Base-by-base conservation (phyloP, 192 early-diverging fungal genomes). In the Rhizoclosmatium globosum region DNA sequence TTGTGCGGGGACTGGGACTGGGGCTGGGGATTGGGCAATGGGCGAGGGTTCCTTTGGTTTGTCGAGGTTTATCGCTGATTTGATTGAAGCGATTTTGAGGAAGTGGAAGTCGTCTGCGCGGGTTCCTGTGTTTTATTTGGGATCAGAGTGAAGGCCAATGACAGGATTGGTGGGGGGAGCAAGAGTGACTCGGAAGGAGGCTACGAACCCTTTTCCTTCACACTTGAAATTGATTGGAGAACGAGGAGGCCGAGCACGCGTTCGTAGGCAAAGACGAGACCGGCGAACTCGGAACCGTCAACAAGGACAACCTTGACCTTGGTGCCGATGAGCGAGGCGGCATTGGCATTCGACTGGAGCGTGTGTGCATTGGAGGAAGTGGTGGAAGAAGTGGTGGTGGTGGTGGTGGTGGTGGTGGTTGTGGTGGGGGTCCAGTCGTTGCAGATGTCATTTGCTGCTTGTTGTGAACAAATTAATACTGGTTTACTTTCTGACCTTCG, bases 181-280 rank as follows among this genome's bases (percentile, higher is more conserved):
- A 31, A 31, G 31, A 31, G 31, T 31, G 31, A 31, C 31, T 31
- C 31, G 31, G 31, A 31, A 31, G 31, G 31, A 31, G 64, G 42
- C 64, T 11, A 9, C 3, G 57, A 41, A 53, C 59, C 72, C 64
- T 41, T 44, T 73, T 9, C 42, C 56, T 13, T 71, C 61, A 11
- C 62, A 11, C 50, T 47, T 53, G 7, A 65, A 23, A 50, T 9
- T 59, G 61, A 46, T 47, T 86, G 85, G 44, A 86, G 78, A 7
- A 83, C 85, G 17, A 86, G 62, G 45, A 83, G 59, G 0, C 81
- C 80, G 19, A 81, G 53, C 19, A 45, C 38, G 38, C 80, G 68
- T 17, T 86, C 82, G 67, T 79, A 86, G n/a, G 80, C 79, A 68
- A 75, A 81, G 7, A 86, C 71, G 4, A 83, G 76, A 3, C 85